These are phyloP conservation scores for Macrocybe gigantea DNA, from an alignment of 768 basidiomycete species.

Conservation along the genomic window DNA sequence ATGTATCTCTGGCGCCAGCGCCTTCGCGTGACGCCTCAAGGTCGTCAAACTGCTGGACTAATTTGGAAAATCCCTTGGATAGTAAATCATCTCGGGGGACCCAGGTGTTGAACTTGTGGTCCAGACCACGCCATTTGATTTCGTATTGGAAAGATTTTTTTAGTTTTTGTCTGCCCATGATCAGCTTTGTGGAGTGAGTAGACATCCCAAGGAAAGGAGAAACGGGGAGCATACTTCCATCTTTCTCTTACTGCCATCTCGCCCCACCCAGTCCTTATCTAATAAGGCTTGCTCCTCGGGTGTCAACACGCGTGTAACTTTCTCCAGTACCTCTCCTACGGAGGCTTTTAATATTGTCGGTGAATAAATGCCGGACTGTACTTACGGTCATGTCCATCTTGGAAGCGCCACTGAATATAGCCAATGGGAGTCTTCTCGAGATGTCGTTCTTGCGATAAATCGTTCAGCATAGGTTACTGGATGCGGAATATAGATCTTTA, in stretches of 20 bases:
- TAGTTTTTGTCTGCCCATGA: constrained; percentile 94
- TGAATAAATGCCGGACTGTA: constrained; percentile 9
- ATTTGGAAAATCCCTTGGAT: constrained; percentile 80
- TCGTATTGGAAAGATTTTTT: constrained; percentile 97
- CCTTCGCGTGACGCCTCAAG: constrained; percentile 94
- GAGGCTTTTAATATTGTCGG: constrained; percentile 5
- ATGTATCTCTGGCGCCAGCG: constrained; percentile 85
- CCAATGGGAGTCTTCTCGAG: constrained; percentile 94
- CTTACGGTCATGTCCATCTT: constrained; percentile 94
- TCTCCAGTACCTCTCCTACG: constrained; percentile 82
- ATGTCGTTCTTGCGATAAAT: constrained; percentile 62
- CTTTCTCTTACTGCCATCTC: constrained; percentile 86
- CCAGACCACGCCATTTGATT: constrained; percentile 78
- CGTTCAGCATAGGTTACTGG: background rate
- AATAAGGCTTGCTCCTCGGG: constrained; percentile 74
- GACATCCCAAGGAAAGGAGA: constrained; percentile 1
- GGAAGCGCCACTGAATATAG: constrained; percentile 99
- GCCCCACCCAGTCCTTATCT: constrained; percentile 86
- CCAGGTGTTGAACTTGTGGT: constrained; percentile 90
- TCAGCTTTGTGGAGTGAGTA: constrained; percentile 37
- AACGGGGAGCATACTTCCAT: constrained; percentile 60
- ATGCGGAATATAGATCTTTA: constrained; percentile 17
- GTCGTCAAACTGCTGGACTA: constrained; percentile 94
- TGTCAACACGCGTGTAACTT: constrained; percentile 86
- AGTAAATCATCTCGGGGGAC: constrained; percentile 83